Evolutionary conservation across 129 eudicot species (phyloP).

Genomic region (Daucus carota): DNA sequence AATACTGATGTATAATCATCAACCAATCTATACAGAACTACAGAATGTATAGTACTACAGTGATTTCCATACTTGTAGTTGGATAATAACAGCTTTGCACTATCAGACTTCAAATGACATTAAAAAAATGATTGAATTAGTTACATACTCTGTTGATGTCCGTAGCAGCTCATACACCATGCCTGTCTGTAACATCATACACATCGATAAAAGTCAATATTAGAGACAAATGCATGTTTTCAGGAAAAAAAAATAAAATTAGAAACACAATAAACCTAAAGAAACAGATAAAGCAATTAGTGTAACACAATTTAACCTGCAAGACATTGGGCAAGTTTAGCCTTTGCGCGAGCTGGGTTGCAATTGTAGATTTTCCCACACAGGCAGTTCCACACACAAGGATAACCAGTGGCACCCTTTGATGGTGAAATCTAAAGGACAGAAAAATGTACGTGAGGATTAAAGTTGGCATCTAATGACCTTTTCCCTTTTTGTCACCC

Average conservation of each 20-base stretch:
- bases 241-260: not conserved
- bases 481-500: not conserved
- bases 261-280: not conserved
- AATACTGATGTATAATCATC: not conserved
- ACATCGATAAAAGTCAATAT: slow-evolving; percentile 16
- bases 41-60: not conserved
- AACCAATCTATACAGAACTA: not conserved
- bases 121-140: slow-evolving; percentile 7
- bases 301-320: slow-evolving; percentile 47
- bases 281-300: not conserved
- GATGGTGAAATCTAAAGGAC: slow-evolving; percentile 85
- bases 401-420: slow-evolving; percentile 90
- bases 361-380: slow-evolving; percentile 96
- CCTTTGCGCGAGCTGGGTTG: slow-evolving; percentile 99
- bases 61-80: not conserved
- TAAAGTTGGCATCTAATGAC: not conserved
- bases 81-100: not conserved
- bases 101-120: not conserved
- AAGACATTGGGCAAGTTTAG: slow-evolving; percentile 95
- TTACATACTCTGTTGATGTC: slow-evolving; percentile 89
- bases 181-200: slow-evolving; percentile 62
- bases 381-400: slow-evolving; percentile 99
- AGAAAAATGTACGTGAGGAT: slow-evolving; percentile 14
- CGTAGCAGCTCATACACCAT: slow-evolving; percentile 97
- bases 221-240: not conserved